phyloP scores from a whole-genome alignment of 2,329 filamentous ascomycete genomes.

The Thielaviopsis euricoi region DNA sequence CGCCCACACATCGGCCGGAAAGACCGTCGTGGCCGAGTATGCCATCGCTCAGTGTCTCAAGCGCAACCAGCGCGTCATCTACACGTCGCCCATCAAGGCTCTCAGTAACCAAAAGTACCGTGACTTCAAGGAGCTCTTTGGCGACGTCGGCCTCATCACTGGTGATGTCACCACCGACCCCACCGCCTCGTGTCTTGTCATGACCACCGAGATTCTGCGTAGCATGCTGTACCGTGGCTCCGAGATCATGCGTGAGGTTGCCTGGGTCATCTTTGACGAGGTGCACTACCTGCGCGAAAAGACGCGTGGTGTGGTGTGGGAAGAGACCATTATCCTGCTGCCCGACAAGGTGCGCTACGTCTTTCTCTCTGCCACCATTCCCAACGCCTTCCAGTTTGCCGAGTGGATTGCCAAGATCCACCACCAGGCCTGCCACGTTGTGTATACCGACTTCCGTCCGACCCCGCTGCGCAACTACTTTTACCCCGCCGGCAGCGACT shows the following conservation, averaged over 20 bases:
- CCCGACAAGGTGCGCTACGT: constrained; percentile 98
- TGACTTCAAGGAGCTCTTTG: constrained; percentile 90
- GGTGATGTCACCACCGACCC: constrained; percentile 99
- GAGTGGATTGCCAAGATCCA: constrained; percentile 99
- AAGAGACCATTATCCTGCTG: constrained; percentile 94
- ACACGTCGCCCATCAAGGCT: constrained; percentile 97
- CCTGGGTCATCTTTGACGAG: constrained; percentile 96
- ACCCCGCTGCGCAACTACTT: constrained; percentile 97
- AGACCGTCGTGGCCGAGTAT: constrained; percentile 96
- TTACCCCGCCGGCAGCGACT: constrained; percentile 81
- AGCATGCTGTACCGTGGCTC: constrained; percentile 97
- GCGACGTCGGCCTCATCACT: constrained; percentile 94
- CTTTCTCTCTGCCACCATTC: constrained; percentile 93
- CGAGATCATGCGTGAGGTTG: constrained; percentile 98
- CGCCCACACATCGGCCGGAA: constrained; percentile 92
- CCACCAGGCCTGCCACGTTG: constrained; percentile 92
- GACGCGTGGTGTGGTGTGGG: constrained; percentile 89
- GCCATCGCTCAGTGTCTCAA: constrained; percentile 94
- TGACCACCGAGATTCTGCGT: constrained; percentile 98
- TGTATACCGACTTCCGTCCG: constrained; percentile 95
- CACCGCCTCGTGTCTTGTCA: constrained; percentile 91
- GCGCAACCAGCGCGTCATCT: constrained; percentile 95
- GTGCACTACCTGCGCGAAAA: constrained; percentile 98
- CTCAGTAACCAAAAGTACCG: constrained; percentile 97
- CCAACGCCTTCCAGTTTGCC: constrained; percentile 97